phyloP scores from a whole-genome alignment of 2,329 filamentous ascomycete species.

The Fusarium goolgardi region DNA sequence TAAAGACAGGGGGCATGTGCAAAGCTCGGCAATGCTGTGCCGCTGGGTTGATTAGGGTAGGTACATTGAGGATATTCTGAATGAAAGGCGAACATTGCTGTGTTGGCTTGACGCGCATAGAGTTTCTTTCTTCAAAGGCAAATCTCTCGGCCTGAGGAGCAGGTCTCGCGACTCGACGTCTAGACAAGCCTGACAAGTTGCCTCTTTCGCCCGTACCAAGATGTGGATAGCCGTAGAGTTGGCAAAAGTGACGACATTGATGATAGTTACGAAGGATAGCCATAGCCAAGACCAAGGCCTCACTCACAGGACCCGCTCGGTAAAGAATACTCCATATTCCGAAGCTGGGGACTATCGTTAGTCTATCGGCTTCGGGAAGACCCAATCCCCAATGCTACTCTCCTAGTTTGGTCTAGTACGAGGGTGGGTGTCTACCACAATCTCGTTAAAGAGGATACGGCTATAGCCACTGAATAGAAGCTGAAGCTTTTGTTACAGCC shows the following conservation, averaged over 20 bases:
- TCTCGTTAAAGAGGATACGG: slow-evolving; percentile 11
- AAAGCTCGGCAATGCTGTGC: slow-evolving; percentile 16
- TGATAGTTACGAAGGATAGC: slow-evolving; percentile 16
- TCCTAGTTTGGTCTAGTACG: slow-evolving; percentile 8
- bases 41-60: background rate
- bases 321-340: slow-evolving; percentile 29
- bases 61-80: background rate
- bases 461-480: slow-evolving; percentile 20
- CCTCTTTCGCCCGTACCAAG: slow-evolving; percentile 13
- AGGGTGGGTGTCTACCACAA: slow-evolving; percentile 23
- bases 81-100: background rate
- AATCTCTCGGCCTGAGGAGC: background rate
- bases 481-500: slow-evolving; percentile 4
- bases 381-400: slow-evolving; percentile 9
- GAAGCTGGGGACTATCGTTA: slow-evolving; percentile 17
- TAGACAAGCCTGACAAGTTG: slow-evolving; percentile 6
- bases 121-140: background rate
- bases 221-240: slow-evolving; percentile 16
- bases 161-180: background rate
- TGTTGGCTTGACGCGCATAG: background rate
- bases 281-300: background rate
- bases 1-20: background rate
- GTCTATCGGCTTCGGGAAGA: slow-evolving; percentile 22
- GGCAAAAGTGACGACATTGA: slow-evolving; percentile 31
- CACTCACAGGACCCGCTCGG: slow-evolving; percentile 22